Evolutionary conservation across 371 early-diverging fungal species (phyloP).

Genomic region (Mortierella sp.): DNA sequence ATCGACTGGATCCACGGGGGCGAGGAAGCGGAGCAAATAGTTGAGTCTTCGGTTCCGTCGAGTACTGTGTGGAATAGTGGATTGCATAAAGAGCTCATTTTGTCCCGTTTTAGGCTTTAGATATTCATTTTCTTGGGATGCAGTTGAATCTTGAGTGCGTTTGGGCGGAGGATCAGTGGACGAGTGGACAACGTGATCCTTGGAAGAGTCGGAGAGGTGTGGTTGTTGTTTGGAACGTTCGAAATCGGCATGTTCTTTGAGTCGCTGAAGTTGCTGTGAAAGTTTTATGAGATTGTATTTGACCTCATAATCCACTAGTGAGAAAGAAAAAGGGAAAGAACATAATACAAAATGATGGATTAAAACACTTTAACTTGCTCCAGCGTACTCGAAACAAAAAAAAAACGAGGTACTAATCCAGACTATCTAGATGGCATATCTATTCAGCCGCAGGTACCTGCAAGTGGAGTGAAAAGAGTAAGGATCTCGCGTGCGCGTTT

Average conservation of each 20-base stretch:
- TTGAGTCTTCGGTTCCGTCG: constrained; percentile 45
- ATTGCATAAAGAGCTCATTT: constrained; percentile 36
- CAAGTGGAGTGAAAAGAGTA: constrained; percentile 38
- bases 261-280: constrained; percentile 35
- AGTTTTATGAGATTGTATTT: constrained; percentile 35
- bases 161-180: too few relatives aligned
- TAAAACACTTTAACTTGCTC: too few relatives aligned
- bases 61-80: constrained; percentile 30
- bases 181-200: too few relatives aligned
- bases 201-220: too few relatives aligned
- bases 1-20: constrained; percentile 31
- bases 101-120: constrained; percentile 22
- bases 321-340: too few relatives aligned
- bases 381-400: too few relatives aligned
- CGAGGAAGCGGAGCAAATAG: constrained; percentile 46
- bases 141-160: too few relatives aligned
- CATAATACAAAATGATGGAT: too few relatives aligned
- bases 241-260: constrained; percentile 28
- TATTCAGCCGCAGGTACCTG: constrained; percentile 7
- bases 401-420: too few relatives aligned
- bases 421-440: too few relatives aligned
- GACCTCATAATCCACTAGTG: constrained; percentile 36
- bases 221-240: constrained; percentile 7
- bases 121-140: too few relatives aligned
- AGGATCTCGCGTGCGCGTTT: constrained; percentile 23